phyloP scores from a whole-genome alignment of 768 basidiomycete species.

The Tylopilus felleus region DNA sequence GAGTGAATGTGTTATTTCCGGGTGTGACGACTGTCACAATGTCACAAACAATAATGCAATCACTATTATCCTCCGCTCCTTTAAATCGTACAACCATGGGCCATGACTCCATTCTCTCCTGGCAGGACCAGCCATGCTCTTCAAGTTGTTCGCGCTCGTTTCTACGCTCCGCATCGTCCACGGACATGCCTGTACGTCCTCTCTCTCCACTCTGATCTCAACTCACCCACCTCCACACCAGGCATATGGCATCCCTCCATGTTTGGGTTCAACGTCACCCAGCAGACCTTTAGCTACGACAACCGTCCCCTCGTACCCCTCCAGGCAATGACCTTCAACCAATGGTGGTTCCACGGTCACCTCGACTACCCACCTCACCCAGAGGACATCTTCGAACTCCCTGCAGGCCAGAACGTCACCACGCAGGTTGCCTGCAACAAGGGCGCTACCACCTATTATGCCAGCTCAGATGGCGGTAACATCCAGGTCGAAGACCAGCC shows the following conservation, averaged over 20 bases:
- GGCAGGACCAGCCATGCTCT: constrained; percentile 22
- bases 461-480: constrained; percentile 50
- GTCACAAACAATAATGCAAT: constrained; percentile 5
- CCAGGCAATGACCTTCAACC: constrained; percentile 35
- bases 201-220: not conserved
- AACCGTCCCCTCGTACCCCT: constrained; percentile 56
- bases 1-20: not conserved
- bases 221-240: constrained; percentile 16
- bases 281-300: constrained; percentile 51
- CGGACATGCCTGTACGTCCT: constrained; percentile 18
- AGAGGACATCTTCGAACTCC: constrained; percentile 56
- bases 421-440: constrained; percentile 59
- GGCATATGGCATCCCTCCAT: constrained; percentile 58
- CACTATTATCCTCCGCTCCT: too few relatives aligned
- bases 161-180: constrained; percentile 6
- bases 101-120: not conserved
- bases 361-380: constrained; percentile 54
- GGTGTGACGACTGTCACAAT: constrained; percentile 4
- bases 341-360: constrained; percentile 65
- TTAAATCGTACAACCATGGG: too few relatives aligned
- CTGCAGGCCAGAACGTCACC: constrained; percentile 53
- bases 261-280: constrained; percentile 69
- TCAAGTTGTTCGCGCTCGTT: not conserved
- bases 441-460: constrained; percentile 55
- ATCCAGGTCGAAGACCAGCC: constrained; percentile 45